Evolutionary conservation across 257 asterid genomes (phyloP).

Genomic region (Vinca minor): DNA sequence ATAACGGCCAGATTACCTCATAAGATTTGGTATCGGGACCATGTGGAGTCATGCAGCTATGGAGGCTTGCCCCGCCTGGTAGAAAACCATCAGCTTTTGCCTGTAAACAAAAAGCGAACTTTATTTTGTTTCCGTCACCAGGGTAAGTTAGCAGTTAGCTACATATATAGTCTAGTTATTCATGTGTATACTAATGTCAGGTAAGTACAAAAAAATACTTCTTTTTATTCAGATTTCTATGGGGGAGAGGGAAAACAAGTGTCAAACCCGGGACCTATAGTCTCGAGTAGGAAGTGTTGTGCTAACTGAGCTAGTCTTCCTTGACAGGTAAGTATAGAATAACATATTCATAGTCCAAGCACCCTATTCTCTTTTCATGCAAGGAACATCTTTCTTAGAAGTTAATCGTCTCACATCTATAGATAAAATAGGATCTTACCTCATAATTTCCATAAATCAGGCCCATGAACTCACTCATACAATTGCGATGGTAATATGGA

Average conservation of each 20-base stretch:
- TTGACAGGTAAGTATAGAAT: background rate
- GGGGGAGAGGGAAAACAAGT: too few species aligned
- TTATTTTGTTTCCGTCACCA: background rate
- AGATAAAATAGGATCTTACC: slow-evolving; percentile 31
- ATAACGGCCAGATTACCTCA: slow-evolving; percentile 46
- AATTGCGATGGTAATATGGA: slow-evolving; percentile 95
- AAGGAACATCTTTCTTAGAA: background rate
- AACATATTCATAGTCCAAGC: background rate
- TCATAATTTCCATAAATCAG: slow-evolving; percentile 83
- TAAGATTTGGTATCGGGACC: slow-evolving; percentile 94
- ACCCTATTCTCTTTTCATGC: background rate
- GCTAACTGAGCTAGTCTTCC: too few species aligned
- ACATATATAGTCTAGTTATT: background rate
- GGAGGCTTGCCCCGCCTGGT: slow-evolving; percentile 98
- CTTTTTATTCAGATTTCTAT: too few species aligned
- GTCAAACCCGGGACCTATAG: too few species aligned
- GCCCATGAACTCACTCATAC: slow-evolving; percentile 99
- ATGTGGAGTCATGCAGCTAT: slow-evolving; percentile 98
- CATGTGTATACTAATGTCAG: background rate
- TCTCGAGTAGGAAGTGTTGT: too few species aligned
- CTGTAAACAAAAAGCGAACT: slow-evolving; percentile 35
- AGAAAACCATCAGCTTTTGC: slow-evolving; percentile 97
- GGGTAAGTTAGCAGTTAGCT: background rate
- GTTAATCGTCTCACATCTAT: background rate
- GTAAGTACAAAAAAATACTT: slow-evolving; percentile 1